phyloP scores from a whole-genome alignment of 768 basidiomycete species.

The Pulveroboletus sp. region DNA sequence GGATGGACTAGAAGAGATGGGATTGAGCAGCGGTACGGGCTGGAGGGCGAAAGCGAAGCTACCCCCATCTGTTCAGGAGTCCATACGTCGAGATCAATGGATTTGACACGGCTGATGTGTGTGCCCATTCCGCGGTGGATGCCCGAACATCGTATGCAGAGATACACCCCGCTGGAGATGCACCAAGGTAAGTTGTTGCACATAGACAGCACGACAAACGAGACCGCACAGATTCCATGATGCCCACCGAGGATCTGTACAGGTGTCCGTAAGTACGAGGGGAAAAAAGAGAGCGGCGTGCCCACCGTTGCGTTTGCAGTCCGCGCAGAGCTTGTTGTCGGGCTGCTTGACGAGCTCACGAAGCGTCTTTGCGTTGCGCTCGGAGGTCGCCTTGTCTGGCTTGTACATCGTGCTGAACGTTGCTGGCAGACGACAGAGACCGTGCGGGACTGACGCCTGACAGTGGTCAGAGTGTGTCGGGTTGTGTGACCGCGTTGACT shows the following conservation, averaged over 20 bases:
- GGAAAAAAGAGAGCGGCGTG: background rate
- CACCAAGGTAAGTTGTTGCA: slow-evolving; percentile 7
- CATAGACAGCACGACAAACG: background rate
- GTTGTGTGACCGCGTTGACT: no score
- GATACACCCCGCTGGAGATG: slow-evolving; percentile 81
- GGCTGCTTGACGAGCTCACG: slow-evolving; percentile 83
- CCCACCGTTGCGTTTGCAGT: slow-evolving; percentile 94
- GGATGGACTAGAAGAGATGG: slow-evolving; percentile 59
- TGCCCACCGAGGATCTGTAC: slow-evolving; percentile 91
- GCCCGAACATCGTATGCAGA: slow-evolving; percentile 97
- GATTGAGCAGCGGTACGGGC: background rate
- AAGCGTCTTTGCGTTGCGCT: slow-evolving; percentile 70
- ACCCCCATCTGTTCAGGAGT: slow-evolving; percentile 97
- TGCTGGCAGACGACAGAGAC: background rate
- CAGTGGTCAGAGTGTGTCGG: no score
- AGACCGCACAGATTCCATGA: slow-evolving; percentile 85
- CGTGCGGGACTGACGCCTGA: no score
- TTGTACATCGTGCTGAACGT: slow-evolving; percentile 33
- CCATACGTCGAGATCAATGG: slow-evolving; percentile 96
- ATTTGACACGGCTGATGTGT: slow-evolving; percentile 95
- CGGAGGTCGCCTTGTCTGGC: slow-evolving; percentile 85
- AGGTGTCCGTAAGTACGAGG: background rate
- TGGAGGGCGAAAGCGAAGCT: slow-evolving; percentile 17
- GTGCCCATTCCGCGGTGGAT: slow-evolving; percentile 98
- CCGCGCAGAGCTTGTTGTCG: slow-evolving; percentile 92